These are phyloP conservation scores for Diaporthe ampelina DNA, from an alignment of 2,329 filamentous ascomycete species.

Conservation along the genomic window DNA sequence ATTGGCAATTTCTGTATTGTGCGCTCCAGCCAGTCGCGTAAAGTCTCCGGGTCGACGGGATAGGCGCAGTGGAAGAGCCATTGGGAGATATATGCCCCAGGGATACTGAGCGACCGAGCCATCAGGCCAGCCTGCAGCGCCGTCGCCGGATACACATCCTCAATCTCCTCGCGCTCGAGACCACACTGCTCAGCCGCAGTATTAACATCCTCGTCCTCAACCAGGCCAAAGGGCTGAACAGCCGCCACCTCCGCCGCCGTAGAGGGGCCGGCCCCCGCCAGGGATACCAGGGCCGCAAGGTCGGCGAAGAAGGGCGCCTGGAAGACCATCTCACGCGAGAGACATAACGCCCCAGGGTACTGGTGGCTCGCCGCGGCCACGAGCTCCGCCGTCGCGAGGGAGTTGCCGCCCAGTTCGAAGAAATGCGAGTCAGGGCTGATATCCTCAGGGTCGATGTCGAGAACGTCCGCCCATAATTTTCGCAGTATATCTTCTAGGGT, in stretches of 20 bases:
- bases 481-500: neutral
- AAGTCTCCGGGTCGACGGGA: neutral
- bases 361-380: slow-evolving; percentile 8
- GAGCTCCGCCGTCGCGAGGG: slow-evolving; percentile 2
- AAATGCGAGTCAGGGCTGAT: neutral
- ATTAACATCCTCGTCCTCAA: neutral
- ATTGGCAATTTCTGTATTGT: slow-evolving; percentile 10
- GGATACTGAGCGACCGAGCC: slow-evolving; percentile 33
- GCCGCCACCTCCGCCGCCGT: neutral
- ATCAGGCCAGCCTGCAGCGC: slow-evolving; percentile 50
- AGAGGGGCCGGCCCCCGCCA: slow-evolving; percentile 7
- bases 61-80: neutral
- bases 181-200: slow-evolving; percentile 27
- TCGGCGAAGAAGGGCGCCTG: slow-evolving; percentile 5
- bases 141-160: slow-evolving; percentile 50
- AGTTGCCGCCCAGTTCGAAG: slow-evolving; percentile 16
- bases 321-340: slow-evolving; percentile 12
- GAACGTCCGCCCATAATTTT: neutral
- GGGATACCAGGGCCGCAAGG: neutral
- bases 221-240: neutral
- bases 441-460: slow-evolving; percentile 3
- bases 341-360: neutral
- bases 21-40: slow-evolving; percentile 1
- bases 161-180: slow-evolving; percentile 20
- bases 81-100: neutral